Evolutionary conservation across 768 basidiomycete species (phyloP), one percentile per base, ranked within the genome.

Genomic region (Boletus rex-veris): DNA sequence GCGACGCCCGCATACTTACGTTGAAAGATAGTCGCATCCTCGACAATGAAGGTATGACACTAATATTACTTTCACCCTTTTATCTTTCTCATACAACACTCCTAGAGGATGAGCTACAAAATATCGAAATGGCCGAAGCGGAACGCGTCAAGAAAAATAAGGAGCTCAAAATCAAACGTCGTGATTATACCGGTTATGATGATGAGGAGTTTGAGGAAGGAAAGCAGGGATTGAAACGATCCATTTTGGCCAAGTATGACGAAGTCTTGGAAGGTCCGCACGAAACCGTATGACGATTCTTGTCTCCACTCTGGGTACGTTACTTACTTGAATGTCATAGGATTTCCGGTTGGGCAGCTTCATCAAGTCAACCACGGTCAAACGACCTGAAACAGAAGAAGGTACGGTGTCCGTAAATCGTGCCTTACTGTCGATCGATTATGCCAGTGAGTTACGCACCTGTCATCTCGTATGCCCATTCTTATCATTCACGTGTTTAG

Each of bases 21-120:
- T 77, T 98, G 68, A 97, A 97, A 82, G 96, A 98, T 67, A 89
- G 86, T 65, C 87, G 93, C 41, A 89, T 99, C 56, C 85, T 99
- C 39, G 95, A 94, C 64, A 89, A 93, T 55, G 94, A 98, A 80
- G 95, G 94, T 90, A 61, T 7, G 5, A 16, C 14, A n/a, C n/a
- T n/a, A 10, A 52, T 18, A 2, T 33, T 19, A 21, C n/a, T 35
- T 3, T 15, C 24, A 9, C 4, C 5, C 18, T 3, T 2, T 36
- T 45, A 21, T 21, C 18, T 50, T 39, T 26, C 43, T 57, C 28
- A 54, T 31, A n/a, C 21, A 4, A 21, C 16, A 31, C 15, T 28
- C 26, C 11, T 59, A 96, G 97, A 99, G 87, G 97, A 99, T 71
- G 97, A 96, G 71, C 80, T 99, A 14, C 90, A 97, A 74, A 98